Base-by-base conservation (phyloP, 2,329 filamentous ascomycete species). In the Exophiala sp. region DNA sequence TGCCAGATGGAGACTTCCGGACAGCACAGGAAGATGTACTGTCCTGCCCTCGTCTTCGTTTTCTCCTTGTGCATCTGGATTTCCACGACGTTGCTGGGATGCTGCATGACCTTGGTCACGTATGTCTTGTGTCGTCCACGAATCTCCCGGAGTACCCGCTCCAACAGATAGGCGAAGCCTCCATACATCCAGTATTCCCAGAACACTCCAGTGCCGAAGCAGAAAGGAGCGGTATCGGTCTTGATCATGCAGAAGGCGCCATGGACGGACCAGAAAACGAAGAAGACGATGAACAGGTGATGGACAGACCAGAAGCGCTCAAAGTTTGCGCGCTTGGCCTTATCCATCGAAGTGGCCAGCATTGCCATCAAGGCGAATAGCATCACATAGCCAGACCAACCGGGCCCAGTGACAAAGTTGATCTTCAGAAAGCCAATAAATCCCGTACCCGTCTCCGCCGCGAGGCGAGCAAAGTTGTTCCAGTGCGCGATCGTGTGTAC, bases 261-360 rank as follows among this genome's bases (percentile, higher is more conserved):
- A 71, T 95, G 89, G 65, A 92, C 81, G n/a, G 88, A 85, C 88
- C 89, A 94, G 78, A 94, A 91, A 63, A 92, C 78, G 76, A 94
- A 94, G 79, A 94, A 94, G 60, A 92, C 67, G 71, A 92, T 83
- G 69, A 94, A 94, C 69, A 94, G 81, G 74, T 94, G 89, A 72
- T 95, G 89, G 1, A 87, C 89, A 71, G 91, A 91, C 89, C 89
- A 95, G 78, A 94, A 95, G 21, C 88, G 86, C 71, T 92, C 89
- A 69, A 89, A 92, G 74, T 94, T 91, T 57, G 86, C 86, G 50
- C 88, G 83, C 47, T 88, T 81, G 8, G 84, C 83, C 75, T 88
- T 89, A 73, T 92, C 88, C 11, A 88, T 76, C 7, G 88, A 89
- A 0, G 89, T 94, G 21, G 84, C 65, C 2, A 87, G 86, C 80